These are phyloP conservation scores for Entomortierella lignicola DNA, from an alignment of 192 early-diverging fungal genomes.

Conservation along the genomic window DNA sequence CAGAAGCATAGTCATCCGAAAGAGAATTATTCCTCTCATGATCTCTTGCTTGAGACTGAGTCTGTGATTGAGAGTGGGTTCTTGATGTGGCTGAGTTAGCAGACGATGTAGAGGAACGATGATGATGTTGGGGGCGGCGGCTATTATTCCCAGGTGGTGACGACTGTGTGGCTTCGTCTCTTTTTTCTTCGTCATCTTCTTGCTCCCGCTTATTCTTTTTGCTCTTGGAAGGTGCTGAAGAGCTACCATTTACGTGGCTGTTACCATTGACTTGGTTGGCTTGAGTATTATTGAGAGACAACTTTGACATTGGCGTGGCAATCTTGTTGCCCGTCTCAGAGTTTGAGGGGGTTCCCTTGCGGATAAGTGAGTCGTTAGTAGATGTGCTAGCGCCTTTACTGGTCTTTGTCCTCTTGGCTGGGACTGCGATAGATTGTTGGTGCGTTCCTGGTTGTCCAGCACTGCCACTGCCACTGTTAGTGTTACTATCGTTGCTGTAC, in stretches of 20 bases:
- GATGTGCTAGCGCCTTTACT: slow-evolving; percentile 14
- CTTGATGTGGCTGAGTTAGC: slow-evolving; percentile 5
- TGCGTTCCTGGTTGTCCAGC: neutral
- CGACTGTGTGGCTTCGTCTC: neutral
- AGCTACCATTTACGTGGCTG: neutral
- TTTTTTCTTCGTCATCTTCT: slow-evolving; percentile 16
- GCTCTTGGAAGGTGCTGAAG: neutral
- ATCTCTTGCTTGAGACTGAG: neutral
- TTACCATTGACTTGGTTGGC: neutral
- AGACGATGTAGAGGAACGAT: slow-evolving; percentile 4
- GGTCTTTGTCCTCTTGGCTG: slow-evolving; percentile 46
- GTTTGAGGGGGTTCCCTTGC: slow-evolving; percentile 11
- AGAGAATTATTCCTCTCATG: slow-evolving; percentile 16
- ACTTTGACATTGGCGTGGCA: slow-evolving; percentile 39
- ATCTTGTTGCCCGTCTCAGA: slow-evolving; percentile 7
- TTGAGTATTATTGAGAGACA: slow-evolving; percentile 18
- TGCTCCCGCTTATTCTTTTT: slow-evolving; percentile 47
- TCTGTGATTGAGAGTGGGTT: neutral
- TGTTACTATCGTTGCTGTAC: slow-evolving; percentile 16
- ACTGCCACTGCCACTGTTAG: neutral
- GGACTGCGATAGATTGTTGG: slow-evolving; percentile 11
- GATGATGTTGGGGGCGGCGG: neutral
- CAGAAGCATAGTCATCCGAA: slow-evolving; percentile 26
- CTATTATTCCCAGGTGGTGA: neutral
- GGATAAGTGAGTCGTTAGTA: slow-evolving; percentile 1